Percentiles rank a stretch among this genome's conserved stretches.
Conservation (phyloP, 225 moss, liverwort and hornwort species). For the Pleurozium schreberi region DNA sequence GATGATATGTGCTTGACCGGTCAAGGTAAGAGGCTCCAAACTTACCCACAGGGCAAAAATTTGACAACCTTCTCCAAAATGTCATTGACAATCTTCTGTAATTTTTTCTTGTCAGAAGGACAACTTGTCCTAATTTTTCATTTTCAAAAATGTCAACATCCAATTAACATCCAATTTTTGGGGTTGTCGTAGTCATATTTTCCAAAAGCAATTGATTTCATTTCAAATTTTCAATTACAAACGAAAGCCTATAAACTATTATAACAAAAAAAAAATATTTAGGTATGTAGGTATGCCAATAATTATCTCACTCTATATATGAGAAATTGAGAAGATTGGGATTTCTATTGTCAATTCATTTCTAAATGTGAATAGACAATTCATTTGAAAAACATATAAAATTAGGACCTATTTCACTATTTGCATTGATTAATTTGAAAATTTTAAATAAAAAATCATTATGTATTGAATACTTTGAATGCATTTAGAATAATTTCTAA, state of each 20-base stretch:
- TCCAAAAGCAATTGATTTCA: not conserved
- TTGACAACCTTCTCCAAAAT: not conserved
- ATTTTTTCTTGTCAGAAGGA: not conserved
- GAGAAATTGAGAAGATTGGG: no score
- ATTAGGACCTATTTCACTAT: no score
- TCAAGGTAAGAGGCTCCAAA: not conserved
- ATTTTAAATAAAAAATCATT: no score
- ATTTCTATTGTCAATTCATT: no score
- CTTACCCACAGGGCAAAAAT: not conserved
- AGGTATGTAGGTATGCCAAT: not conserved
- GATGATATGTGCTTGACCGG: no score
- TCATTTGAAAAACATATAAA: no score
- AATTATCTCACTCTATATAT: rapidly evolving
- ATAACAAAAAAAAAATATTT: no score
- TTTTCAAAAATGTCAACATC: not conserved
- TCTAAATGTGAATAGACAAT: no score
- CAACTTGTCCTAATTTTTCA: not conserved
- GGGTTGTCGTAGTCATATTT: not conserved
- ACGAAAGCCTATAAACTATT: not conserved
- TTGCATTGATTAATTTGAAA: no score
- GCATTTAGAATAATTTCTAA: no score
- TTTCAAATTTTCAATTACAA: not conserved
- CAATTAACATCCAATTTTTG: not conserved
- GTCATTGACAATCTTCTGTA: not conserved
- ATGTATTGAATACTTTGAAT: no score